Base-by-base conservation (phyloP, 163 green algal species). In the Chlamydomonas reinhardtii region DNA sequence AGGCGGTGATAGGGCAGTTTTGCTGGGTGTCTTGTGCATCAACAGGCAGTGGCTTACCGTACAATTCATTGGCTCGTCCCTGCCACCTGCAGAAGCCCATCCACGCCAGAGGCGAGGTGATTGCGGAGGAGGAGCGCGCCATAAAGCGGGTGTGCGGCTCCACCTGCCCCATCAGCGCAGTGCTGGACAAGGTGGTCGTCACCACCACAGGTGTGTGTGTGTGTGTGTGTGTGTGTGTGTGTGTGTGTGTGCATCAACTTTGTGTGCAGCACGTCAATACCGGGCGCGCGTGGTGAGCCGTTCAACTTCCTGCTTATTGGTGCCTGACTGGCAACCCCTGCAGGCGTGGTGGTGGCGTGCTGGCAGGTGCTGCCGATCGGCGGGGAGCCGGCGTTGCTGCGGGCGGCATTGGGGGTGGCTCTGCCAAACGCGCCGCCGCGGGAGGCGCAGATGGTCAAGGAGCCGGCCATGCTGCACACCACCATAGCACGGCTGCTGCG, bases 381-480 rank as follows among this genome's bases (percentile, higher is more conserved):
- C 39, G 70, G 89, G 2, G 94, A 96, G 73, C 92, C 94, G 0
- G 68, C 62, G 14, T 32, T 80, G 20, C 73, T 95, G 65, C 84
- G 94, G 0, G 68, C 68, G 0, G 83, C 65, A 27, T 91, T 96
- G 59, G 35, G 37, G 0, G 32, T 59, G 2, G 89, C 92, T 8
- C 90, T 96, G 88, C 93, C 93, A 4, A 73, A 90, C 17, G 92
- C 93, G 22, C 91, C 92, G 27, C 61, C 84, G 1, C 39, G 59
- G 5, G 84, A 82, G 48, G 84, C 76, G 11, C 93, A 95, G 76
- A 89, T 90, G 61, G 89, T 95, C n/a, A 91, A 86, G 52, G 86
- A 96, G 52, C 84, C 83, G 0, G 59, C 85, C 48, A 94, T 97
- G 48, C 93, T 97, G 76, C 93, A 97, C 88, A 97, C 90, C 32